Conservation (phyloP, 164 flowering plant species). For the Cinnamomum micranthum region DNA sequence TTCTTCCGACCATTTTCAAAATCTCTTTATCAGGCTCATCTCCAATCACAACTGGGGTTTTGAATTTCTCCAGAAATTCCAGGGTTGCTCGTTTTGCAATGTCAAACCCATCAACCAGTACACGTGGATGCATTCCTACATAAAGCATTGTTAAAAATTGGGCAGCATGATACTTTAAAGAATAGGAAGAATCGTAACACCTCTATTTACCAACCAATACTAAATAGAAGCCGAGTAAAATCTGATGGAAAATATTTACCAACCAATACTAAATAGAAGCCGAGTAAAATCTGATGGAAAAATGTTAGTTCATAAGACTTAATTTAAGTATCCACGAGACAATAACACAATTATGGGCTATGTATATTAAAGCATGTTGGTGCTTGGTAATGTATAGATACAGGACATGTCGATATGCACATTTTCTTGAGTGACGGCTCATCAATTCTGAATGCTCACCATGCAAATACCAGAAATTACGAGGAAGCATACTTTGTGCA, state of each 20-base stretch:
- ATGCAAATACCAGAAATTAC: no score
- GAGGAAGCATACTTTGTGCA: no score
- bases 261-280: background rate
- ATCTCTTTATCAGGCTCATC: conserved; percentile 91
- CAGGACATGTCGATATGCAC: no score
- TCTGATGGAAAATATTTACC: background rate
- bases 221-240: background rate
- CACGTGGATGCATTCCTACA: conserved; percentile 98
- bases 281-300: background rate
- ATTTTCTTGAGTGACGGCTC: no score
- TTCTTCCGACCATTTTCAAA: conserved; percentile 97
- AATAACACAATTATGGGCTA: background rate
- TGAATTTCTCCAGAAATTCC: conserved; percentile 86
- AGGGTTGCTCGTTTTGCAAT: conserved; percentile 97
- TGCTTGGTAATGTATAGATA: no score
- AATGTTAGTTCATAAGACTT: background rate
- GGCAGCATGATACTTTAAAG: background rate
- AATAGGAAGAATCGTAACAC: background rate
- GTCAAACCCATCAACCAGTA: conserved; percentile 97
- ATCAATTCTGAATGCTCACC: no score
- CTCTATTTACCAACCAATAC: background rate
- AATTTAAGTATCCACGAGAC: background rate
- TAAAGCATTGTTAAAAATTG: background rate
- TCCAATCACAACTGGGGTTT: conserved; percentile 90
- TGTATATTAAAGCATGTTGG: no score